Conservation (phyloP, 1,284 basidiomycete species). For the Blastosporella zonata region DNA sequence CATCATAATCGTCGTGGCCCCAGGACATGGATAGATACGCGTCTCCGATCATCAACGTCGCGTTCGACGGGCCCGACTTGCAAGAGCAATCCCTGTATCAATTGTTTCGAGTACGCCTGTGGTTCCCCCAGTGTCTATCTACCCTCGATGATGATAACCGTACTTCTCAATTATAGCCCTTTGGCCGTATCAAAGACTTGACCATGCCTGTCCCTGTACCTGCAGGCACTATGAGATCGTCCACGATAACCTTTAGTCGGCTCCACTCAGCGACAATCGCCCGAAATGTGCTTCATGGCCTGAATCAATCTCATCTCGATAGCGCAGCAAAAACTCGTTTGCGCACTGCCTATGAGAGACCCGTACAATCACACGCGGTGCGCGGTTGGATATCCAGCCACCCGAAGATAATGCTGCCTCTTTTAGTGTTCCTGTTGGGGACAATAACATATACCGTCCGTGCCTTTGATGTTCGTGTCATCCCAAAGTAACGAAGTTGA, state of each 20-base stretch:
- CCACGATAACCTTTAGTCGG: slow-evolving; percentile 60
- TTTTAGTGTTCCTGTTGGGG: slow-evolving; percentile 86
- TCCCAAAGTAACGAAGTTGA: not conserved
- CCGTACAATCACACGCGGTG: slow-evolving; percentile 75
- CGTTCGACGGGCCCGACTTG: slow-evolving; percentile 85
- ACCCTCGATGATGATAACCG: not conserved
- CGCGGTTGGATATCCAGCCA: slow-evolving; percentile 84
- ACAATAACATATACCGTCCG: slow-evolving; percentile 84
- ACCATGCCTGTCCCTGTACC: slow-evolving; percentile 59
- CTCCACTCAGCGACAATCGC: slow-evolving; percentile 77
- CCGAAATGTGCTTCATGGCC: slow-evolving; percentile 83
- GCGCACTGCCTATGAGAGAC: slow-evolving; percentile 67
- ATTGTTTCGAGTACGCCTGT: slow-evolving; percentile 58
- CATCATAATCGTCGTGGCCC: not conserved
- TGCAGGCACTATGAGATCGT: slow-evolving; percentile 65
- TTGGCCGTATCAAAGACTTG: slow-evolving; percentile 77
- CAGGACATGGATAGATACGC: slow-evolving; percentile 87
- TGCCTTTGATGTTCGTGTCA: slow-evolving; percentile 14
- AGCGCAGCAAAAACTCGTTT: slow-evolving; percentile 48
- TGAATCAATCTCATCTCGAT: slow-evolving; percentile 37
- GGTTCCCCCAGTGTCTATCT: not conserved
- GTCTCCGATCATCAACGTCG: slow-evolving; percentile 68
- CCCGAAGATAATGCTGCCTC: slow-evolving; percentile 83
- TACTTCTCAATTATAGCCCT: slow-evolving; percentile 53
- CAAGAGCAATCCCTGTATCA: slow-evolving; percentile 75